Evolutionary conservation across 2,329 filamentous ascomycete species (phyloP).

Genomic region (Claviceps sp.): DNA sequence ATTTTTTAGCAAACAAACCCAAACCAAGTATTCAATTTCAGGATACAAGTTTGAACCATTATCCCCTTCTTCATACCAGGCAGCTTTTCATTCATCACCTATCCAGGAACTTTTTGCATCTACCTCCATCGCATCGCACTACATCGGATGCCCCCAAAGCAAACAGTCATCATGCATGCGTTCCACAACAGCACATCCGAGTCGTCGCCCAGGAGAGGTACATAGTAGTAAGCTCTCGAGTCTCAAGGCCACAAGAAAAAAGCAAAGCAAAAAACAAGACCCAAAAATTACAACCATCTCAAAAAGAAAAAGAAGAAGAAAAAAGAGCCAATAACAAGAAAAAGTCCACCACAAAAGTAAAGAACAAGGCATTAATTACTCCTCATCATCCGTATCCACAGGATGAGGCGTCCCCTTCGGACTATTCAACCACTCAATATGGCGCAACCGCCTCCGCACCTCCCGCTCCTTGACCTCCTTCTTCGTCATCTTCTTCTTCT

Average conservation of each 20-base stretch:
- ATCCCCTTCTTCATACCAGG: background rate
- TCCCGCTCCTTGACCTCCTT: constrained; percentile 92
- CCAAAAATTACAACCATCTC: background rate
- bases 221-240: no score
- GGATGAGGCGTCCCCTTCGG: constrained; percentile 74
- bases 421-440: constrained; percentile 74
- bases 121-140: no score
- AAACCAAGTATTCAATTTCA: no score
- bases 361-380: background rate
- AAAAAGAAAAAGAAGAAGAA: background rate
- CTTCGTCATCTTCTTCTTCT: constrained; percentile 99
- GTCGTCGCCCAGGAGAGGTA: no score
- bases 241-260: background rate
- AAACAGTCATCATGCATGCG: no score
- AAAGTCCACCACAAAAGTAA: background rate
- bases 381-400: constrained; percentile 65
- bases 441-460: constrained; percentile 70
- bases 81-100: background rate
- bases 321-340: background rate
- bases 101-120: no score
- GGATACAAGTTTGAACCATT: no score
- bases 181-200: no score
- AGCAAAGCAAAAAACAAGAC: background rate
- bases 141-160: no score
- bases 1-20: no score